Percentiles rank a stretch among this genome's conserved stretches.
Evolutionary conservation across 2,329 filamentous ascomycete genomes (phyloP).

Genomic region (Arthrobotrys sphaeroides): DNA sequence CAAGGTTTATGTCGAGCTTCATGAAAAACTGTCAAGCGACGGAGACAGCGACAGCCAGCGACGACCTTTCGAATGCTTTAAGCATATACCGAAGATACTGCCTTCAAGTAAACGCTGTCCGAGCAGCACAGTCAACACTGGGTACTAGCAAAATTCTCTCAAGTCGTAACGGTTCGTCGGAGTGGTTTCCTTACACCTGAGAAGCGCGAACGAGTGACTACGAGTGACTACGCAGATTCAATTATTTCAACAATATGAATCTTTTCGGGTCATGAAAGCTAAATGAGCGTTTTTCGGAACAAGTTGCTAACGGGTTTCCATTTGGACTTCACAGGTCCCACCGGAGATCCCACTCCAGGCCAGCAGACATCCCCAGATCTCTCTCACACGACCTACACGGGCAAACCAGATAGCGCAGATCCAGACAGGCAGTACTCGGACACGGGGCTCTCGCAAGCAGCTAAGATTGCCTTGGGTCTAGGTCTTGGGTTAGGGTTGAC

Average conservation of each 20-base stretch:
- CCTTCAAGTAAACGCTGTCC: slow-evolving; percentile 3
- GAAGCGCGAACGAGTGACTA: background rate
- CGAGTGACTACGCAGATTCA: background rate
- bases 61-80: slow-evolving; percentile 56
- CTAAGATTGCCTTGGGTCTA: slow-evolving; percentile 42
- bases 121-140: background rate
- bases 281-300: background rate
- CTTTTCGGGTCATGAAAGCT: background rate
- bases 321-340: too few species aligned
- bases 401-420: background rate
- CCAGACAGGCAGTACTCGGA: background rate
- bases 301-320: background rate
- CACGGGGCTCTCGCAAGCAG: slow-evolving; percentile 25
- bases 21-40: slow-evolving; percentile 56
- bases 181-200: background rate
- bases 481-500: slow-evolving; percentile 36
- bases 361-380: background rate
- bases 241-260: background rate
- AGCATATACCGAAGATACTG: slow-evolving; percentile 32
- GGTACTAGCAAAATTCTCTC: slow-evolving; percentile 1
- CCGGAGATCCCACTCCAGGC: background rate
- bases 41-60: too few species aligned
- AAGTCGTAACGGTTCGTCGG: slow-evolving; percentile 4
- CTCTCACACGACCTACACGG: slow-evolving; percentile 5
- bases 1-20: slow-evolving; percentile 57